Conservation (phyloP, 2,329 filamentous ascomycete species). For the Alternaria brassicae region DNA sequence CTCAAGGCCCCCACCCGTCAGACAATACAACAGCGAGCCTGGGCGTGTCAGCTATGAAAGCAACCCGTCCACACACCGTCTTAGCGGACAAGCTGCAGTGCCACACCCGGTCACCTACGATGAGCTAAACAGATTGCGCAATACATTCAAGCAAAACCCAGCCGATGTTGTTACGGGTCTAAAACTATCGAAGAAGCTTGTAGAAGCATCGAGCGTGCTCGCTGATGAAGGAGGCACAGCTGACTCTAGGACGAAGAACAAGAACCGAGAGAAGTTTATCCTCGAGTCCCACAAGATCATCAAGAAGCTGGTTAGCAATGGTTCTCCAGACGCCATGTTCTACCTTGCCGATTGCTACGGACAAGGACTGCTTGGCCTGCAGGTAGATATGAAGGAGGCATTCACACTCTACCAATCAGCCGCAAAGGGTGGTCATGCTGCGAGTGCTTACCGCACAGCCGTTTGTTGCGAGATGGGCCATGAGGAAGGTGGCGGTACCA, state of each 20-base stretch:
- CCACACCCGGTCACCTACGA: conserved; percentile 72
- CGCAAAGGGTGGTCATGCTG: conserved; percentile 85
- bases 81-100: conserved; percentile 32
- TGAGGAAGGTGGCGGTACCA: conserved; percentile 91
- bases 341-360: conserved; percentile 90
- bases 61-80: conserved; percentile 29
- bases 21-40: conserved; percentile 59
- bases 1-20: conserved; percentile 59
- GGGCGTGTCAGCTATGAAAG: conserved; percentile 45
- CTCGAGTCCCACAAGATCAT: conserved; percentile 87
- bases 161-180: conserved; percentile 75
- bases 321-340: conserved; percentile 89
- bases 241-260: conserved; percentile 68
- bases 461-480: conserved; percentile 97
- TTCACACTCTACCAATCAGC: conserved; percentile 93
- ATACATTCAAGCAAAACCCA: conserved; percentile 71
- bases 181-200: conserved; percentile 78
- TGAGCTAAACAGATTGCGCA: conserved; percentile 78
- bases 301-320: conserved; percentile 79
- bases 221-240: conserved; percentile 76
- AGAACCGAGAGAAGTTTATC: conserved; percentile 80
- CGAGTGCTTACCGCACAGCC: conserved; percentile 90
- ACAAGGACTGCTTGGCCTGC: conserved; percentile 77
- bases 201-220: conserved; percentile 82
- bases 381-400: conserved; percentile 87